Conservation (phyloP, 1,139 yeast genomes). For the Candida pseudoviswanathii region DNA sequence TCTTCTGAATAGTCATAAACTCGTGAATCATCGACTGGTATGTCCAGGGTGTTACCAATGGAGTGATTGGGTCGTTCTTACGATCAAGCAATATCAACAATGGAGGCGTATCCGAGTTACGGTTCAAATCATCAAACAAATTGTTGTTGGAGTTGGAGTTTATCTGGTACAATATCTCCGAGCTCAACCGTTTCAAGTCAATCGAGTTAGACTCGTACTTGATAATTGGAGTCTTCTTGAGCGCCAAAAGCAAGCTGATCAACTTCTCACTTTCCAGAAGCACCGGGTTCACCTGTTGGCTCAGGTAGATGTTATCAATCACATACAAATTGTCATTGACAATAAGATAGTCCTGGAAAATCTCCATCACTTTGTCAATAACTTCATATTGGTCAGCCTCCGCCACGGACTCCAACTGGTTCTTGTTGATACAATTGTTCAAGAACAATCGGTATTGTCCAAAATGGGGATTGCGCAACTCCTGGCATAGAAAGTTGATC, state of each 20-base stretch:
- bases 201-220: constrained; percentile 73
- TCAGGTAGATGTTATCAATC: constrained; percentile 10
- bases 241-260: constrained; percentile 66
- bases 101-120: constrained; percentile 66
- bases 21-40: constrained; percentile 98
- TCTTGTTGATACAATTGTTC: constrained; percentile 72
- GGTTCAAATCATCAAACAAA: constrained; percentile 67
- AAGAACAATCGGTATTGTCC: constrained; percentile 74
- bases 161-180: constrained; percentile 63
- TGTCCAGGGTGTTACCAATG: constrained; percentile 93
- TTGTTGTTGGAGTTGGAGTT: constrained; percentile 57
- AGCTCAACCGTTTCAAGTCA: constrained; percentile 64
- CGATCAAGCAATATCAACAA: constrained; percentile 79
- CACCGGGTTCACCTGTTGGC: constrained; percentile 17
- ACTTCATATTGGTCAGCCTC: constrained; percentile 88
- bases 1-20: constrained; percentile 76
- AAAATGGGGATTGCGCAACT: constrained; percentile 77
- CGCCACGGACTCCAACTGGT: constrained; percentile 81
- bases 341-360: constrained; percentile 81
- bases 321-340: constrained; percentile 67
- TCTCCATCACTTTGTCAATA: constrained; percentile 72
- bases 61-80: constrained; percentile 88
- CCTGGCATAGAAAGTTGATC: constrained; percentile 59
- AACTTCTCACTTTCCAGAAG: constrained; percentile 58
- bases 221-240: constrained; percentile 76